phyloP scores from a whole-genome alignment of 495 filamentous ascomycete species.

The Lophiotrema nucula region DNA sequence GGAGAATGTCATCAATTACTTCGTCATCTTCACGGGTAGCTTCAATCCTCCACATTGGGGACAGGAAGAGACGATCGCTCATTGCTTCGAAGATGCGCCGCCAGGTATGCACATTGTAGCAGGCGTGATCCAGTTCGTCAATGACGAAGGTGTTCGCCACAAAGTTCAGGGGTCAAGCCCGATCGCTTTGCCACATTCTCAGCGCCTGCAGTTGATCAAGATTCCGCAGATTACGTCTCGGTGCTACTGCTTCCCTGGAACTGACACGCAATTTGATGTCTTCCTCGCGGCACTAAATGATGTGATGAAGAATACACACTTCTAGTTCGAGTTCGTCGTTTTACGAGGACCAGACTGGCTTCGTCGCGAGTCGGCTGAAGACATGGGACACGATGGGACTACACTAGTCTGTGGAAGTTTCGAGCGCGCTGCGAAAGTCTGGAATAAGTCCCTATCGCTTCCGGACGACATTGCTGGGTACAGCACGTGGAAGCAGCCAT shows the following conservation, averaged over 20 bases:
- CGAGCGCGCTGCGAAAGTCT: no score
- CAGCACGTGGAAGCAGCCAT: not conserved
- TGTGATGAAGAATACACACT: no score
- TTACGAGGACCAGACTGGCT: no score
- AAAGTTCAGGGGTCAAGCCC: not conserved
- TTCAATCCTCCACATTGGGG: slow-evolving; percentile 11
- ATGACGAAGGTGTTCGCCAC: not conserved
- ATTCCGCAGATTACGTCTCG: not conserved
- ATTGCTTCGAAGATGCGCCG: not conserved
- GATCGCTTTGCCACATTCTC: not conserved
- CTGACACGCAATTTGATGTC: no score
- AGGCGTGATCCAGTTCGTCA: not conserved
- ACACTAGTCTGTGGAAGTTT: no score
- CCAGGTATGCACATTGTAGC: not conserved
- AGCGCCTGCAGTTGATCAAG: not conserved
- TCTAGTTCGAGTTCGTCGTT: no score
- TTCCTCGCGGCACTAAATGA: no score
- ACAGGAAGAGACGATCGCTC: not conserved
- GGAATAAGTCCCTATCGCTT: not conserved
- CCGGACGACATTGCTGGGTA: no score
- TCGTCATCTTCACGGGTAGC: not conserved
- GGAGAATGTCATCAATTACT: no score
- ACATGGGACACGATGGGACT: no score
- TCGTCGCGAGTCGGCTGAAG: no score
- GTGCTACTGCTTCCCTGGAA: no score